These are phyloP conservation scores for Drechslerella stenobrocha DNA, from an alignment of 2,329 filamentous ascomycete genomes.

Conservation along the genomic window DNA sequence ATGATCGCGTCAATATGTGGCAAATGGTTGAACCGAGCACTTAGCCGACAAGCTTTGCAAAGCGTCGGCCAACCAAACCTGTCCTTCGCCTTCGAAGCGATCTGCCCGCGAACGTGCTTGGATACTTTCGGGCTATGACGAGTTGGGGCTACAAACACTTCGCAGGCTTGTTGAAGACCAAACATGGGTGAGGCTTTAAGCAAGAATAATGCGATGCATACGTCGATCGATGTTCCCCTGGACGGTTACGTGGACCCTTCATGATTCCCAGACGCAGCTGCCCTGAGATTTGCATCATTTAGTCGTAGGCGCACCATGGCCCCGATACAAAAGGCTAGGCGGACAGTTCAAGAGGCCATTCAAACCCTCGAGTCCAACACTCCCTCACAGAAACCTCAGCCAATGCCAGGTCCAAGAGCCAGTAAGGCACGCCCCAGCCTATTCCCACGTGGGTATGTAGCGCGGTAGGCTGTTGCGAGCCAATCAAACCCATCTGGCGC, in stretches of 20 bases:
- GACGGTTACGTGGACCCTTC: not conserved
- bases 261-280: not conserved
- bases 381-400: not conserved
- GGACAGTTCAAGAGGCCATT: constrained; percentile 8
- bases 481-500: constrained; percentile 32
- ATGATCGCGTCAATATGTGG: constrained; percentile 25
- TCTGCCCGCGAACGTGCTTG: too few relatives aligned
- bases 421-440: constrained; percentile 28
- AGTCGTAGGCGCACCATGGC: too few relatives aligned
- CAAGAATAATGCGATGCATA: not conserved
- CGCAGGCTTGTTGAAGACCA: too few relatives aligned
- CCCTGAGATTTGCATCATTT: too few relatives aligned
- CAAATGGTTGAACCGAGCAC: constrained; percentile 1
- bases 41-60: not conserved
- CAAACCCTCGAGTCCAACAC: constrained; percentile 3
- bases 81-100: too few relatives aligned
- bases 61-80: too few relatives aligned
- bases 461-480: constrained; percentile 12
- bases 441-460: constrained; percentile 37
- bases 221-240: too few relatives aligned
- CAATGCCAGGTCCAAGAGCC: constrained; percentile 15
- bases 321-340: constrained; percentile 38
- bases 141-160: too few relatives aligned
- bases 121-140: too few relatives aligned
- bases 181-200: too few relatives aligned